Conservation (phyloP, 441 rosid species). For the Sinapis alba region DNA sequence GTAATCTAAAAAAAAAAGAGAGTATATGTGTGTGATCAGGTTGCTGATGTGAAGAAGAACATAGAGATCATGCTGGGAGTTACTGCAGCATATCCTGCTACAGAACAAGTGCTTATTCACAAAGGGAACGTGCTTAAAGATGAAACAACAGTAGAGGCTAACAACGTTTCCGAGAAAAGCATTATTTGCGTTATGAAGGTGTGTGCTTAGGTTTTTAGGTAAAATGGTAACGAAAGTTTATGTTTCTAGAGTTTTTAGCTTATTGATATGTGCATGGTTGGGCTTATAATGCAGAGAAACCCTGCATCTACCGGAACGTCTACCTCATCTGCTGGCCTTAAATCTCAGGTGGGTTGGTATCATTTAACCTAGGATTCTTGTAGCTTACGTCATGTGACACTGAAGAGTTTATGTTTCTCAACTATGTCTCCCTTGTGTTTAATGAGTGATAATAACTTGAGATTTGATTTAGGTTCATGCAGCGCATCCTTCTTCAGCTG, state of each 20-base stretch:
- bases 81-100: conserved; percentile 46
- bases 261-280: background rate
- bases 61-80: conserved; percentile 57
- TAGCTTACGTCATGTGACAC: background rate
- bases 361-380: background rate
- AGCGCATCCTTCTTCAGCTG: background rate
- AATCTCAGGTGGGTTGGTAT: background rate
- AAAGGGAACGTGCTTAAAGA: conserved; percentile 75
- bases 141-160: conserved; percentile 58
- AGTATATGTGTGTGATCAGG: conserved; percentile 9
- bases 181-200: conserved; percentile 68
- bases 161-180: conserved; percentile 61
- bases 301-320: conserved; percentile 49
- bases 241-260: conserved; percentile 20
- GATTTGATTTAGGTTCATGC: background rate
- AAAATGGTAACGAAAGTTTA: background rate
- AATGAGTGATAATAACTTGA: background rate
- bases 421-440: background rate
- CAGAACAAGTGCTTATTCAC: conserved; percentile 59
- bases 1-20: background rate
- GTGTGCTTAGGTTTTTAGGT: background rate
- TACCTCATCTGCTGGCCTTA: conserved; percentile 27
- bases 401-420: background rate
- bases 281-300: conserved; percentile 49
- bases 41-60: conserved; percentile 59